These are phyloP conservation scores for Xylariaceae sp. DNA, from an alignment of 2,329 filamentous ascomycete genomes.

Conservation along the genomic window DNA sequence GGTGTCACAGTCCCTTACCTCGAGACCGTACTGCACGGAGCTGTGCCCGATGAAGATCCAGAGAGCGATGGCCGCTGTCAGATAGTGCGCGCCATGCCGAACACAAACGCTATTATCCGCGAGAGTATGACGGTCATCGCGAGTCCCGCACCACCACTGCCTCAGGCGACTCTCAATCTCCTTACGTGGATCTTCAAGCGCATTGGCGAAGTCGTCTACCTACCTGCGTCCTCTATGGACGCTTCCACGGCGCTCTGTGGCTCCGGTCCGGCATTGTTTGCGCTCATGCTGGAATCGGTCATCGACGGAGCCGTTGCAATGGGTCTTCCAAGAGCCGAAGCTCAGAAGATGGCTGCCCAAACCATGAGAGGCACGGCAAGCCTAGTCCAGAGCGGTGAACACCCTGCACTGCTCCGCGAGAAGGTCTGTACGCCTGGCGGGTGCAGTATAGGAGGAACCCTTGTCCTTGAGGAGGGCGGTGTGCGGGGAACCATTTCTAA, in stretches of 20 bases:
- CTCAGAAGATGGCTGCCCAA: slow-evolving; percentile 74
- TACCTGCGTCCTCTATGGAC: slow-evolving; percentile 67
- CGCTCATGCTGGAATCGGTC: slow-evolving; percentile 69
- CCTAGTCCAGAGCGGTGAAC: slow-evolving; percentile 66
- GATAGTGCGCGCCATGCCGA: slow-evolving; percentile 78
- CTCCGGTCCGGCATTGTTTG: slow-evolving; percentile 72
- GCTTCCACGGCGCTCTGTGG: slow-evolving; percentile 70
- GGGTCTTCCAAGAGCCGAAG: slow-evolving; percentile 69
- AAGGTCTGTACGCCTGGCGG: slow-evolving; percentile 76
- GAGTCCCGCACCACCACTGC: slow-evolving; percentile 55
- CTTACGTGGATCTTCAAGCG: slow-evolving; percentile 74
- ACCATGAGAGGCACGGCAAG: slow-evolving; percentile 71
- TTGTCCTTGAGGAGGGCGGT: slow-evolving; percentile 69
- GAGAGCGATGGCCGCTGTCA: slow-evolving; percentile 50
- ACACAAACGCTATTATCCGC: slow-evolving; percentile 73
- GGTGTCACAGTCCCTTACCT: slow-evolving; percentile 71
- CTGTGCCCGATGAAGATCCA: slow-evolving; percentile 43
- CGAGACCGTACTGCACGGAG: slow-evolving; percentile 58
- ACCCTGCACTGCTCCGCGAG: slow-evolving; percentile 70
- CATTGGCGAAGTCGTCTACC: slow-evolving; percentile 66
- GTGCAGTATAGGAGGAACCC: slow-evolving; percentile 70
- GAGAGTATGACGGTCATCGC: slow-evolving; percentile 82
- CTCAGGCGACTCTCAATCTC: slow-evolving; percentile 49
- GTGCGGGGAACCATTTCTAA: slow-evolving; percentile 64
- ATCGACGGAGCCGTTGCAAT: slow-evolving; percentile 76